Base-by-base conservation (phyloP, 2,329 filamentous ascomycete genomes). In the Aschersonia sp. region DNA sequence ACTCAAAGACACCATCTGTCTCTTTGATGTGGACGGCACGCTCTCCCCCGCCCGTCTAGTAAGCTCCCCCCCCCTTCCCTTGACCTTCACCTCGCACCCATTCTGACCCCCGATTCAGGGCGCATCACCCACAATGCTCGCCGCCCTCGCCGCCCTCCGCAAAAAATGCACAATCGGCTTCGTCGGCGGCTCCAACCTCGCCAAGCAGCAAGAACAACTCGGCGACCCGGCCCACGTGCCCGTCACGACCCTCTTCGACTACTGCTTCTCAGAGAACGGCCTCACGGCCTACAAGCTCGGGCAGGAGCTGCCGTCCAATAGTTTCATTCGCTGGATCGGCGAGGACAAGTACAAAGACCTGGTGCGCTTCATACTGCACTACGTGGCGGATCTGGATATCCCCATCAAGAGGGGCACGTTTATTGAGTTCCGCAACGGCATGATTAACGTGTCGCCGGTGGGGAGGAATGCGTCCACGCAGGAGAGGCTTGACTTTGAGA, bases 21-120 rank as follows among this genome's bases (percentile, higher is more conserved):
- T 98, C 54, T 98, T 98, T 68, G 92, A 98, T 68, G 92, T 98
- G 51, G 92, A 98, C 65, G 86, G 80, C 61, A 96, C 92, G 31
- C 78, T 98, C 56, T 92, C 89, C 12, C 84, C 81, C 42, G 82
- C 92, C 44, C 81, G 92, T 55, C 74, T 76, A 58, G 86, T 94
- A 73, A 52, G 74, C 65, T 45, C 45, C 46, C n/a, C 28, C 9
- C 43, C 20, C 43, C 45, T 43, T 12, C 30, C 5, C 28, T 31
- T 30, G 40, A 30, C 12, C 10, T 12, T 10, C 29, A 3, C 9
- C 45, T 9, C 29, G n/a, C 10, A 10, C 30, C 30, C 41, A 2
- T 44, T 44, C 9, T 30, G 2, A 40, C 20, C 40, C 32, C 45
- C 44, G 30, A 30, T 4, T 4, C 43, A 89, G 85, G 60, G 61